These are phyloP conservation scores for Hirschioporus abietinus DNA, from an alignment of 768 basidiomycete species.

Conservation along the genomic window DNA sequence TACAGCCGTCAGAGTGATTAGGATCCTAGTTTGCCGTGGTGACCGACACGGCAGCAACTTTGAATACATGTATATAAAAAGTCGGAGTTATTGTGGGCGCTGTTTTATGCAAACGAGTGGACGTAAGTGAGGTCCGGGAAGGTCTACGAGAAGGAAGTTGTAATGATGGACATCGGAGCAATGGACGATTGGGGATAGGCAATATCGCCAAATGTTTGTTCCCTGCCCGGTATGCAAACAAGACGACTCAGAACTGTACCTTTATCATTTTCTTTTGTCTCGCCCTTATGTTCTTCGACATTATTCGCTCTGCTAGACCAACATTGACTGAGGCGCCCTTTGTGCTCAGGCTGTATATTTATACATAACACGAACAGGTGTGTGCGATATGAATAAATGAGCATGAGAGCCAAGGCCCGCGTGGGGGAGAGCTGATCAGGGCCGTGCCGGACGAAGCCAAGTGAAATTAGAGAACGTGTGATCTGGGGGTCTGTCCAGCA, in stretches of 20 bases:
- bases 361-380: not conserved
- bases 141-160: constrained; percentile 22
- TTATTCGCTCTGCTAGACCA: too few relatives aligned
- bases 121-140: not conserved
- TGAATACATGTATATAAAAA: too few relatives aligned
- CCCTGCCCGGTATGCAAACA: not conserved
- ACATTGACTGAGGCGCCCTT: too few relatives aligned
- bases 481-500: not conserved
- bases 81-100: too few relatives aligned
- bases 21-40: too few relatives aligned
- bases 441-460: not conserved
- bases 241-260: not conserved
- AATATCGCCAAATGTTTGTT: not conserved
- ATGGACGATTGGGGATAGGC: not conserved
- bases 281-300: not conserved
- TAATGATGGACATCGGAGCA: not conserved
- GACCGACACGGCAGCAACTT: too few relatives aligned
- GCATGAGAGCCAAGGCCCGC: too few relatives aligned
- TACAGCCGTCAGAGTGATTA: too few relatives aligned
- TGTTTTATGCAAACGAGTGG: not conserved
- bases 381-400: not conserved
- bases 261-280: not conserved
- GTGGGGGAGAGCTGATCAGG: not conserved
- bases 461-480: not conserved
- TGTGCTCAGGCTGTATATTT: not conserved